Evolutionary conservation across 2,329 filamentous ascomycete genomes (phyloP), one percentile per base, ranked within the genome.

Genomic region (Neofusicoccum sp.): DNA sequence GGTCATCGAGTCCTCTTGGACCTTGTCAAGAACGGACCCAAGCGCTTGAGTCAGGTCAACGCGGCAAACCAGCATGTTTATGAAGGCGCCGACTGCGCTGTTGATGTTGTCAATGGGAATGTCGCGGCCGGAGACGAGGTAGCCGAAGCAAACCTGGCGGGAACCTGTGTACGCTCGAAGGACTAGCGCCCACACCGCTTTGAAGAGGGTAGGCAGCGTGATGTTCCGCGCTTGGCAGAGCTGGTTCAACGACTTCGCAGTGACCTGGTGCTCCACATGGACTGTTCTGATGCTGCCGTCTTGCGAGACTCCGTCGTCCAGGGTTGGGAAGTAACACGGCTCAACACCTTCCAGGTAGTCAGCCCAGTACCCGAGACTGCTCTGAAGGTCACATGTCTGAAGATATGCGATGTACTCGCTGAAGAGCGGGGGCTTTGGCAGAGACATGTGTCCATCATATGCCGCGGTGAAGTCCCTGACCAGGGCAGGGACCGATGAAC

Each of bases 401-500:
- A 59, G 76, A 65, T 9, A 70, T 69, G 31, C 31, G 47, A 79
- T 74, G 64, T 77, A 80, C 39, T 75, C 69, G 56, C 76, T 75
- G 65, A 76, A 79, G 6, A 74, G 69, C 8, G 49, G 49, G 4
- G 76, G 73, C 5, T 71, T 76, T 16, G 73, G 73, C 0, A 81
- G 67, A 7, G 37, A 44, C 12, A 44, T 41, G 29, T 75, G 73
- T 8, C 75, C 75, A 14, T 75, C 72, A 50, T 84, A 84, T 2
- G 81, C 80, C 6, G 75, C 66, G 14, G 75, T 74, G 12, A 84
- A 66, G 61, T 84, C 82, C 4, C 76, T 73, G 6, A 83, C 68
- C 6, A 84, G 74, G 50, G 83, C 79, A 0, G 81, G 78, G 48
- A 84, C 79, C 0, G 83, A 84, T 39, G 75, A 77, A 0, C 82